A percentile compares a stretch with the other conserved stretches of the same genome.
Conservation (phyloP, 306 rosid species). For the Prinsepia uniflora region DNA sequence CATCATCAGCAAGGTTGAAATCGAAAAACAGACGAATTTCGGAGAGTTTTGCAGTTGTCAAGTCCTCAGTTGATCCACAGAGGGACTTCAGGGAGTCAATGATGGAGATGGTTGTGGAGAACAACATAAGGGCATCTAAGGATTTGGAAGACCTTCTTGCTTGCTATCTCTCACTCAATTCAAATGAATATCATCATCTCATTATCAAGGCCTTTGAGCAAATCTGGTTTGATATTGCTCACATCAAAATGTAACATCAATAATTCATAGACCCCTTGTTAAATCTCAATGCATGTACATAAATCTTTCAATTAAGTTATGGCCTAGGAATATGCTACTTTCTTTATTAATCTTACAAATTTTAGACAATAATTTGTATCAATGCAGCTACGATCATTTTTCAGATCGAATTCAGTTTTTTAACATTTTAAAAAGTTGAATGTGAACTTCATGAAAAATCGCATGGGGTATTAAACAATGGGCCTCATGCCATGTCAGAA, state of each 20-base stretch:
- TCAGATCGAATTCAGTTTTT: background rate
- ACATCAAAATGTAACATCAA: slow-evolving; percentile 29
- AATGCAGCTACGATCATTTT: background rate
- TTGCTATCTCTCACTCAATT: slow-evolving; percentile 78
- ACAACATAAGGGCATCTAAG: slow-evolving; percentile 56
- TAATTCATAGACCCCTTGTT: slow-evolving; percentile 8
- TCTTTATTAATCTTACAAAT: background rate
- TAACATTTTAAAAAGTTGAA: background rate
- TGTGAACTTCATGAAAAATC: background rate
- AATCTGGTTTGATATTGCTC: slow-evolving; percentile 69
- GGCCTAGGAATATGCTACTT: background rate
- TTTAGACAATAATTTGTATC: background rate
- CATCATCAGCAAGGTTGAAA: slow-evolving; percentile 11
- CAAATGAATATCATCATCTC: slow-evolving; percentile 61
- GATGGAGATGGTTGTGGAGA: slow-evolving; percentile 93
- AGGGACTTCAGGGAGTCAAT: slow-evolving; percentile 81
- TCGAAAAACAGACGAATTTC: slow-evolving; percentile 41
- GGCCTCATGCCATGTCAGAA: background rate
- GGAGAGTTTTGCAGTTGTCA: slow-evolving; percentile 78
- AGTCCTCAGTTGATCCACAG: slow-evolving; percentile 72
- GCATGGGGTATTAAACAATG: background rate
- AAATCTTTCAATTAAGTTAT: background rate
- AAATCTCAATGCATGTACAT: slow-evolving; percentile 29
- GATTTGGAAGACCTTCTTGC: slow-evolving; percentile 93
- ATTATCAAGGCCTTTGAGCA: slow-evolving; percentile 83